Evolutionary conservation across 805 yeast species (phyloP).

Genomic region (Starmerella vitae): DNA sequence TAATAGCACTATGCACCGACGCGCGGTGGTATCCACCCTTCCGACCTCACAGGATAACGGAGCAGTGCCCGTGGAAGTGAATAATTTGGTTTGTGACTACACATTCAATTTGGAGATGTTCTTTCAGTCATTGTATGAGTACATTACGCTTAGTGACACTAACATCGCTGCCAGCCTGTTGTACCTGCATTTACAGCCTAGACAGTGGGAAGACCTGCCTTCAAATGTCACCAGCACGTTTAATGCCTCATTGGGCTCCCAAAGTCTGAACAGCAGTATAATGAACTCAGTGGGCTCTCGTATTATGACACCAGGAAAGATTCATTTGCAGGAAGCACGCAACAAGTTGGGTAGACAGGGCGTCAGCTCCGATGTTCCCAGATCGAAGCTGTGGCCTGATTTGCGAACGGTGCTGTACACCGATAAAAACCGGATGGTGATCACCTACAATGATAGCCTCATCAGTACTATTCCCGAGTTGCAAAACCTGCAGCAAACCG

Average conservation of each 20-base stretch:
- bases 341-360: not conserved
- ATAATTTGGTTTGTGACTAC: conserved; percentile 12
- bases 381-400: conserved; percentile 17
- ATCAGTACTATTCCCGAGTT: not conserved
- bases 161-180: conserved; percentile 35
- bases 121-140: conserved; percentile 24
- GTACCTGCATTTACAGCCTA: conserved; percentile 29
- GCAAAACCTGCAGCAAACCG: not conserved
- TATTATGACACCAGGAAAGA: conserved; percentile 12
- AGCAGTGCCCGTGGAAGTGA: not conserved
- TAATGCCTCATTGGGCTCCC: conserved; percentile 1
- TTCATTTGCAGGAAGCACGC: not conserved
- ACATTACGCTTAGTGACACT: conserved; percentile 33
- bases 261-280: conserved; percentile 5
- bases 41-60: not conserved
- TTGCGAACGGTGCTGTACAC: conserved; percentile 11
- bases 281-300: conserved; percentile 7
- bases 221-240: not conserved
- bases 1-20: not conserved
- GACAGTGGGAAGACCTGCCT: conserved; percentile 5
- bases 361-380: not conserved
- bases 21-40: not conserved
- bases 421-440: conserved; percentile 10
- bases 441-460: conserved; percentile 2
- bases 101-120: conserved; percentile 14